These are phyloP conservation scores for Aspergillus pseudoviridinutans DNA, from an alignment of 2,329 filamentous ascomycete species.

Conservation along the genomic window DNA sequence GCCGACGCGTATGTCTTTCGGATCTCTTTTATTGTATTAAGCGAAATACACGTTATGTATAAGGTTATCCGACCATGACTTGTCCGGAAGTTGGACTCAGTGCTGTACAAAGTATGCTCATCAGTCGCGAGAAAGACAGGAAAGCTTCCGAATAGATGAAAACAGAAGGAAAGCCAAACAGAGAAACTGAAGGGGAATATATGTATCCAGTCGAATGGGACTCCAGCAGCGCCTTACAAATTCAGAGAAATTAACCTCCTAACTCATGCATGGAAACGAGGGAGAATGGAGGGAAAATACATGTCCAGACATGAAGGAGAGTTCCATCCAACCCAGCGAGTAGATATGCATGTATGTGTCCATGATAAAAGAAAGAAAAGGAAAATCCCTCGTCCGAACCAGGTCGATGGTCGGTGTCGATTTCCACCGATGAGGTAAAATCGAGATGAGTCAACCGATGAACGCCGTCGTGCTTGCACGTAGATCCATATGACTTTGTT, in stretches of 20 bases:
- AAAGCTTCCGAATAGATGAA: not conserved
- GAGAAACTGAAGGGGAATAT: not conserved
- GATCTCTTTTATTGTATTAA: not conserved
- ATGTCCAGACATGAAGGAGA: not conserved
- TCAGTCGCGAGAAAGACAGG: not conserved
- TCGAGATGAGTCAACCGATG: not conserved
- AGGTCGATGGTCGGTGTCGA: not conserved
- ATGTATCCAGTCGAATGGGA: not conserved
- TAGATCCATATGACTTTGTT: not conserved
- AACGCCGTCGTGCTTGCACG: constrained; percentile 3
- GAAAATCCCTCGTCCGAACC: not conserved
- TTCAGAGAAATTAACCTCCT: not conserved
- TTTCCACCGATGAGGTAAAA: not conserved
- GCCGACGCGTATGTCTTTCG: not conserved
- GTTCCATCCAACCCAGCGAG: not conserved
- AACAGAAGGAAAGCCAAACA: not conserved
- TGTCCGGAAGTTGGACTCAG: not conserved
- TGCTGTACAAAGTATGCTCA: not conserved
- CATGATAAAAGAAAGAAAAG: not conserved
- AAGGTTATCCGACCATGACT: too few relatives aligned
- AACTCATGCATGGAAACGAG: not conserved
- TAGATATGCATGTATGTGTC: constrained; percentile 1
- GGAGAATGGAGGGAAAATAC: not conserved
- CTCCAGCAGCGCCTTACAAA: not conserved
- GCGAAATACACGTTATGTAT: not conserved